Conservation (phyloP, 2,329 filamentous ascomycete species). For the Xylariaceae sp. region DNA sequence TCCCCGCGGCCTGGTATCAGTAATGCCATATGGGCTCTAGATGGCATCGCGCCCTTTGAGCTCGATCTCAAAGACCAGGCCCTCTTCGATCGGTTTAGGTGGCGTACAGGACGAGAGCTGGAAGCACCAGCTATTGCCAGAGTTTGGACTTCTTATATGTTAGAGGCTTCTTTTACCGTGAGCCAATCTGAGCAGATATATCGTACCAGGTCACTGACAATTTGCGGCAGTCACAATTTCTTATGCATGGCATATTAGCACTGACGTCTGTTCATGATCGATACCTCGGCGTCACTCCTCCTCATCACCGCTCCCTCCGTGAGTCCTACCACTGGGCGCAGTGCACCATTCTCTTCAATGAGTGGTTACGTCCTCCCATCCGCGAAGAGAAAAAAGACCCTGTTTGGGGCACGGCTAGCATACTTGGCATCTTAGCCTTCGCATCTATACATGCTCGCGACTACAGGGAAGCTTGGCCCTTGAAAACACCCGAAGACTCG, state of each 20-base stretch:
- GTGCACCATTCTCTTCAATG: constrained; percentile 38
- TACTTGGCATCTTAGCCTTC: constrained; percentile 38
- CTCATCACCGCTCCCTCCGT: constrained; percentile 28
- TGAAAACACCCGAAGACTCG: constrained; percentile 20
- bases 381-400: constrained; percentile 37
- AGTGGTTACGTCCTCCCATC: constrained; percentile 33
- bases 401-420: constrained; percentile 44
- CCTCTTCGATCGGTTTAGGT: background rate
- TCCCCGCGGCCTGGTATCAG: no score
- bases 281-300: constrained; percentile 22
- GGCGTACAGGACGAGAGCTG: no score
- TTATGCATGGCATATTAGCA: constrained; percentile 46
- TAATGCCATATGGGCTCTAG: background rate
- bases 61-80: background rate
- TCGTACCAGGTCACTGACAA: no score
- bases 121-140: no score
- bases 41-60: background rate
- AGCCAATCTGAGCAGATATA: no score
- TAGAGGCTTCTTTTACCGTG: background rate
- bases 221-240: constrained; percentile 36
- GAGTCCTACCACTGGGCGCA: constrained; percentile 44
- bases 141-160: no score
- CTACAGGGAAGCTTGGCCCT: constrained; percentile 34
- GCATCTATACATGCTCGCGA: constrained; percentile 34
- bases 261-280: constrained; percentile 40